phyloP scores from a whole-genome alignment of 192 early-diverging fungal species.

The Linnemannia zychae region DNA sequence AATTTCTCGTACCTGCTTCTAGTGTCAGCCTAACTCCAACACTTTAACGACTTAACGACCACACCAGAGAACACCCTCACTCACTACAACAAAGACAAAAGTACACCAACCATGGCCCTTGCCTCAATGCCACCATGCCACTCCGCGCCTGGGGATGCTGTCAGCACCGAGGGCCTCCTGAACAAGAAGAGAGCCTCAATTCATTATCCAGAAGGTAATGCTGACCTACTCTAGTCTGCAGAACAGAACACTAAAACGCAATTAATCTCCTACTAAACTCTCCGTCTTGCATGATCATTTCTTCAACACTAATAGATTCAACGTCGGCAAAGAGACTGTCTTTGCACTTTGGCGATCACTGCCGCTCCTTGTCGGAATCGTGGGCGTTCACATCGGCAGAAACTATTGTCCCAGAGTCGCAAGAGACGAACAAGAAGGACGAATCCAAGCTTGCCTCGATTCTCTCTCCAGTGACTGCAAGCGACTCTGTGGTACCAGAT shows the following conservation, averaged over 20 bases:
- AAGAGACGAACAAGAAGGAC: slow-evolving; percentile 13
- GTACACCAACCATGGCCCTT: slow-evolving; percentile 22
- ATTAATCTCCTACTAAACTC: neutral
- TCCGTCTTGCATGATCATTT: neutral
- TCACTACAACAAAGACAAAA: slow-evolving; percentile 4
- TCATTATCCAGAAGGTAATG: slow-evolving; percentile 49
- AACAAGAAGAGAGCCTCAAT: slow-evolving; percentile 45
- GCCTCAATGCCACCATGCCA: slow-evolving; percentile 26
- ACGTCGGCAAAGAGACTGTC: slow-evolving; percentile 39
- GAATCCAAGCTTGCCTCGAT: neutral
- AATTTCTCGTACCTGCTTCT: neutral
- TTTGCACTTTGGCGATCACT: slow-evolving; percentile 29
- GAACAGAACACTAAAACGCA: neutral
- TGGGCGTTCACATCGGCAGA: slow-evolving; percentile 22
- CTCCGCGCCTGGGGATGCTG: slow-evolving; percentile 10
- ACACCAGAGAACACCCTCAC: neutral
- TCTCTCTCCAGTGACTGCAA: neutral
- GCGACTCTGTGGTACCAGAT: neutral
- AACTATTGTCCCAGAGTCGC: slow-evolving; percentile 17
- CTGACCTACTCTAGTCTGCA: neutral
- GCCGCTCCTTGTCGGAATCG: slow-evolving; percentile 43
- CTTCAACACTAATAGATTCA: slow-evolving; percentile 21
- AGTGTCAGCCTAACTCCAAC: neutral
- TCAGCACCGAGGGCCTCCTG: slow-evolving; percentile 5
- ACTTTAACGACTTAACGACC: slow-evolving; percentile 1